phyloP scores from a whole-genome alignment of 164 flowering plant species.

The Saururus chinensis region DNA sequence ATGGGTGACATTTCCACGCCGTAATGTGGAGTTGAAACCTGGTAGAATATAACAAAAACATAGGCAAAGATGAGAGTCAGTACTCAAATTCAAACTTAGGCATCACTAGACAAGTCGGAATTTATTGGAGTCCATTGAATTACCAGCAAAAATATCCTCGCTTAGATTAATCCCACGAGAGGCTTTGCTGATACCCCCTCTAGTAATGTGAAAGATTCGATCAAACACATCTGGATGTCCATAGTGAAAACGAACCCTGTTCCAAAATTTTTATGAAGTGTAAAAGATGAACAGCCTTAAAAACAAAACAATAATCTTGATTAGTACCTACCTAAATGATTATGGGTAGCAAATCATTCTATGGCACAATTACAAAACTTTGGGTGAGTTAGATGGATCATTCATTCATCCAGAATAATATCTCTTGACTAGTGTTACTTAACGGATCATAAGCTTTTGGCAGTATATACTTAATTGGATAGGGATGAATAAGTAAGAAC shows the following conservation, averaged over 20 bases:
- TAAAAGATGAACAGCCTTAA: background rate
- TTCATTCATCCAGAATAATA: too few species aligned
- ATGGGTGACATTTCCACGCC: constrained; percentile 92
- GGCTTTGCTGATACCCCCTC: constrained; percentile 97
- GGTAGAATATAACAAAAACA: constrained; percentile 2
- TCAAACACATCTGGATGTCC: constrained; percentile 99
- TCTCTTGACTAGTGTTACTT: too few species aligned
- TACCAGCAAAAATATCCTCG: constrained; percentile 98
- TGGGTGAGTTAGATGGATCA: too few species aligned
- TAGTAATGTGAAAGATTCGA: constrained; percentile 89
- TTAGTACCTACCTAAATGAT: background rate
- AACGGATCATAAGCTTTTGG: too few species aligned
- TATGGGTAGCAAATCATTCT: too few species aligned
- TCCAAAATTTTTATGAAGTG: constrained; percentile 2
- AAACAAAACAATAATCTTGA: background rate
- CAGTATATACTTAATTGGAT: too few species aligned
- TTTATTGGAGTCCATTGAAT: background rate
- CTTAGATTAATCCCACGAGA: constrained; percentile 85
- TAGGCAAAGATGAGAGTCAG: background rate
- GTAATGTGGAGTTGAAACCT: constrained; percentile 93
- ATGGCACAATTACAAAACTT: too few species aligned
- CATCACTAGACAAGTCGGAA: background rate
- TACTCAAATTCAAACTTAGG: background rate
- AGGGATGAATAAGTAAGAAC: too few species aligned
- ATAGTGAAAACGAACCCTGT: constrained; percentile 93